Base-by-base conservation (phyloP, 2,329 filamentous ascomycete species). In the Scopulariopsis brevicaulis region DNA sequence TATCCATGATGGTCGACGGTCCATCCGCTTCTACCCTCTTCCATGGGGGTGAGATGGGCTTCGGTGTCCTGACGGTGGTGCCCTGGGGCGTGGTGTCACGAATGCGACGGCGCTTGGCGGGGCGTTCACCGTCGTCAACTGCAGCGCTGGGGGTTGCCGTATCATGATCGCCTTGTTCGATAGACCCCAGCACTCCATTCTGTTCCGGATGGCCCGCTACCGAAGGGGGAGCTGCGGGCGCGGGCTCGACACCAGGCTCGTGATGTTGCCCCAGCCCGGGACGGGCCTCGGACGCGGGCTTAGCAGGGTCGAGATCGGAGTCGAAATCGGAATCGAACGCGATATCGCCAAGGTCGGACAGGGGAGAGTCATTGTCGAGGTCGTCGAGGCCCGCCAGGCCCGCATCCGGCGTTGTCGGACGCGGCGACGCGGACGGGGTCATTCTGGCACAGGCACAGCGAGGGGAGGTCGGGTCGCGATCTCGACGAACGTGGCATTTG, bases 11-110 rank as follows among this genome's bases (percentile, higher is more conserved):
- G 0, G 89, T 87, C 3, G 93, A 94, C 24, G 94, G 94, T 0
- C 94, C 94, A 32, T 96, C 89, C 48, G 88, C 90, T 60, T 81
- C 81, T 62, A 89, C 81, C 66, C 84, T 89, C 75, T 94, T 97
- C 94, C 94, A 99, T 24, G 94, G 94, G 63, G 94, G 94, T 62
- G 93, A 97, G 60, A 80, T 78, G 57, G 76, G 74, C 73, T 85
- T 76, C 28, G 28, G 28, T 32, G 28, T 32, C 66, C 71, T 66
- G 61, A 76, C 71, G 65, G 59, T 59, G 70, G 67, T 0, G 66
- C 40, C 11, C 32, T 62, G 67, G 37, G 76, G 74, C 25, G 74
- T 79, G 61, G 69, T 67, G 20, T 79, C 75, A 61, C 74, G 75
- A 34, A 81, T 77, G 68, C 84, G 84, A 61, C 84, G 84, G 68